Base-by-base conservation (phyloP, 2,329 filamentous ascomycete species). In the Teratosphaeria zuluensis region DNA sequence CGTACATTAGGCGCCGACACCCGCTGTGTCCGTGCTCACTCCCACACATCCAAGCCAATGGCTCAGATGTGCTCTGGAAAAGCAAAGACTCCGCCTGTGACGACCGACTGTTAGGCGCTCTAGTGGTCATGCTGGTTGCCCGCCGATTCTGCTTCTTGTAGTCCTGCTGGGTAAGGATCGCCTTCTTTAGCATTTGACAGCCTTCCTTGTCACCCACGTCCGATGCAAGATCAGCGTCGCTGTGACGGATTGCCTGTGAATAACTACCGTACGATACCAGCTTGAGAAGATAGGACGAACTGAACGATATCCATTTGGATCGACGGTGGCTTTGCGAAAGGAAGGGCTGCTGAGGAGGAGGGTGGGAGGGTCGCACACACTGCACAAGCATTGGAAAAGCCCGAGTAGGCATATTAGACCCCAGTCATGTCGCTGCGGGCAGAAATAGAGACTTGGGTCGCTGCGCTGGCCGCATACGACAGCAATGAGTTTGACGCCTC, bases 371-470 rank as follows among this genome's bases (percentile, higher is more conserved):
- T 9, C 42, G 19, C 3, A 48, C 42, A 48, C 42, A 21, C 42
- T 21, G 42, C n/a, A 16, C n/a, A 48, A 48, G 42, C 42, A 48
- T 48, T n/a, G 42, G 21, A 21, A 5, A 19, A 48, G 42, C 42
- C 19, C 4, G 16, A 19, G n/a, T 48, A 48, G 42, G 19, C 16
- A 19, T 21, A 5, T 8, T n/a, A 21, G 8, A 9, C 16, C 42
- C 42, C 42, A n/a, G 55, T 54, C 59, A 64, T 79, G 77, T 79
- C 77, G 69, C 74, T 79, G 63, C 78, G 78, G 72, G 76, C 79
- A 92, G 94, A 99, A 88, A 99, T 99, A 75, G 92, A 97, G 78
- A 95, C 90, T 55, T 99, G 94, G 94, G 94, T 97, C 66, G 81
- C 87, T 73, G 94, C 94, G 75, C 84, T 99, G 58, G 85, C 80